These are phyloP conservation scores for Xerocomus spinulosus DNA, from an alignment of 768 basidiomycete species.

Conservation along the genomic window DNA sequence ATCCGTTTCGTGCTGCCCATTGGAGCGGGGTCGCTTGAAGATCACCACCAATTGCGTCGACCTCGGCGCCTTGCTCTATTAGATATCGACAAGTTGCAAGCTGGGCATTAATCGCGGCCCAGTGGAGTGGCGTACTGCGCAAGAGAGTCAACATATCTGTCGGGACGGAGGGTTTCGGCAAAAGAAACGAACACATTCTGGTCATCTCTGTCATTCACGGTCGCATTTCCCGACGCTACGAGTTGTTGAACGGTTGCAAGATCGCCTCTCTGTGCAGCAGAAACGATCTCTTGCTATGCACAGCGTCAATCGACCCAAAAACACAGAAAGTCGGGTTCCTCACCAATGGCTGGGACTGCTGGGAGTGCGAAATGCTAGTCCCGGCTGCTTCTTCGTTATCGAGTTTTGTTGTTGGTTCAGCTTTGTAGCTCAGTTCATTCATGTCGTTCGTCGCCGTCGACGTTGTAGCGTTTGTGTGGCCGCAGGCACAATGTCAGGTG, in stretches of 20 bases:
- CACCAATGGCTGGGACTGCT: slow-evolving; percentile 23
- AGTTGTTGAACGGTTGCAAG: slow-evolving; percentile 57
- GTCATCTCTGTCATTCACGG: slow-evolving; percentile 74
- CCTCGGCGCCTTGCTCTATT: slow-evolving; percentile 88
- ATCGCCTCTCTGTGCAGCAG: slow-evolving; percentile 87
- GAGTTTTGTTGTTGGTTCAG: slow-evolving; percentile 27
- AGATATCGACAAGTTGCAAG: slow-evolving; percentile 83
- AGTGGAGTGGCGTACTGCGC: slow-evolving; percentile 77
- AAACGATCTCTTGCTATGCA: slow-evolving; percentile 57
- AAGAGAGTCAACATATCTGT: slow-evolving; percentile 6
- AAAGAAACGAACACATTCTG: slow-evolving; percentile 61
- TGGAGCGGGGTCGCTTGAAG: slow-evolving; percentile 92
- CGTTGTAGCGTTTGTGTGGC: slow-evolving; percentile 8
- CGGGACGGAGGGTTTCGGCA: not conserved
- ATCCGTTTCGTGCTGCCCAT: slow-evolving; percentile 97
- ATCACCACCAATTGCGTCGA: slow-evolving; percentile 93
- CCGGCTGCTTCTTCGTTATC: slow-evolving; percentile 27
- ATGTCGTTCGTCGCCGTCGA: slow-evolving; percentile 23
- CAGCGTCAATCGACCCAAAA: slow-evolving; percentile 2
- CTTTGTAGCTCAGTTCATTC: slow-evolving; percentile 28
- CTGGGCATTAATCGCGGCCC: slow-evolving; percentile 98
- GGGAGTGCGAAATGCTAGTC: slow-evolving; percentile 23
- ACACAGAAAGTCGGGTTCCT: not conserved
- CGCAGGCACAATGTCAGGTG: not conserved
- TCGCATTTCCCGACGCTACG: slow-evolving; percentile 65